These are phyloP conservation scores for Austroboletus rostrupii DNA, from an alignment of 1,284 basidiomycete genomes.

Conservation along the genomic window DNA sequence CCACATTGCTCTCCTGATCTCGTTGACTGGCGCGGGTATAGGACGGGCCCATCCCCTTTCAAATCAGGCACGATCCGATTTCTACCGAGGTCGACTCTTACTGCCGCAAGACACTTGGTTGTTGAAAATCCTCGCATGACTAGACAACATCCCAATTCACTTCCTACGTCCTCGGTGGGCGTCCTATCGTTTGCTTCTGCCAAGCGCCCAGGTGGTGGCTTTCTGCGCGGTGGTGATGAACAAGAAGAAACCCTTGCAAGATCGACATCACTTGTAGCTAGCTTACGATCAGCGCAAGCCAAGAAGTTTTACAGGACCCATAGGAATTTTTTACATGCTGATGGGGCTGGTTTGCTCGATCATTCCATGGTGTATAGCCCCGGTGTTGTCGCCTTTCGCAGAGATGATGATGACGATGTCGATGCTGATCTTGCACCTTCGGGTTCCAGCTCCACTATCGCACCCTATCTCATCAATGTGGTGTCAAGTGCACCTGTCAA, in stretches of 20 bases:
- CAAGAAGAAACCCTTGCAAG: constrained; percentile 46
- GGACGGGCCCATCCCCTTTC: constrained; percentile 2
- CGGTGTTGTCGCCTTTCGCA: constrained; percentile 44
- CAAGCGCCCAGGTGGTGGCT: constrained; percentile 45
- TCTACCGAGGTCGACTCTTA: constrained; percentile 30
- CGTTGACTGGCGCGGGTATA: constrained; percentile 32
- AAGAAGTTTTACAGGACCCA: constrained; percentile 44
- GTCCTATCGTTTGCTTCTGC: constrained; percentile 46
- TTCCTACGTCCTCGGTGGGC: constrained; percentile 35
- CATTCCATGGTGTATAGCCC: constrained; percentile 51
- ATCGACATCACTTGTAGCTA: constrained; percentile 42
- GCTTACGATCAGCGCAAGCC: constrained; percentile 36
- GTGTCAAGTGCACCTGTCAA: constrained; percentile 45
- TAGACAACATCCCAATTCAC: constrained; percentile 15
- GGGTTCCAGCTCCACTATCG: constrained; percentile 25
- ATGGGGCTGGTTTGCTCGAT: constrained; percentile 40
- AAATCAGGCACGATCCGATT: constrained; percentile 24
- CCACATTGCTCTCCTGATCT: constrained; percentile 36
- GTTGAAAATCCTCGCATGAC: constrained; percentile 15
- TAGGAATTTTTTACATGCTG: constrained; percentile 29
- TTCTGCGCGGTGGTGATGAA: constrained; percentile 44
- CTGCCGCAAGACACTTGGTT: constrained; percentile 29
- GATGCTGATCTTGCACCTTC: constrained; percentile 8
- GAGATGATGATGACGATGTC: constrained; percentile 35
- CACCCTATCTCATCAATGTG: constrained; percentile 43